Percentiles rank a stretch among this genome's conserved stretches.
Evolutionary conservation across 176 grass and related monocot species (phyloP).

Genomic region (Oryza longistaminata): DNA sequence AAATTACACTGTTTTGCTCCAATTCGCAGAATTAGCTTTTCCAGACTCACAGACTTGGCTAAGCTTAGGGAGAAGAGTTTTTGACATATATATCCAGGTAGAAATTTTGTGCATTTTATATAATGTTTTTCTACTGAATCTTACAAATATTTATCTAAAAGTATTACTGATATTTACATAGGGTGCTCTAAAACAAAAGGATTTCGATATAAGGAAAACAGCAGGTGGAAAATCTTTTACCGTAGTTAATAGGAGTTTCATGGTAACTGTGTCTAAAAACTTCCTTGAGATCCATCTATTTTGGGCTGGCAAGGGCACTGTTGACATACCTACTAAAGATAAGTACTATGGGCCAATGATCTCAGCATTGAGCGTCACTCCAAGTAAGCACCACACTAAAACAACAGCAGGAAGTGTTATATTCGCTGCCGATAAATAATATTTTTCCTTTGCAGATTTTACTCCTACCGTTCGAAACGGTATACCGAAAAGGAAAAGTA

Average conservation of each 20-base stretch:
- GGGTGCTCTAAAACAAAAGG: slow-evolving; percentile 64
- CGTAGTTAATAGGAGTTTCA: slow-evolving; percentile 55
- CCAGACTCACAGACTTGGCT: slow-evolving; percentile 43
- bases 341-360: too few relatives aligned
- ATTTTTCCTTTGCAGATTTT: too few relatives aligned
- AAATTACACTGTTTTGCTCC: slow-evolving; percentile 76
- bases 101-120: not conserved
- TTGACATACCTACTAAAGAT: too few relatives aligned
- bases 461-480: too few relatives aligned
- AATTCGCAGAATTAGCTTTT: slow-evolving; percentile 64
- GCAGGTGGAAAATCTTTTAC: slow-evolving; percentile 65
- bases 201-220: slow-evolving; percentile 74
- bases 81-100: slow-evolving; percentile 91
- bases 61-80: slow-evolving; percentile 72
- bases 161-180: slow-evolving; percentile 45
- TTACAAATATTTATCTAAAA: not conserved
- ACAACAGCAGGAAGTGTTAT: too few relatives aligned
- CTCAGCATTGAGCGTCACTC: too few relatives aligned
- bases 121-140: not conserved
- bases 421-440: too few relatives aligned
- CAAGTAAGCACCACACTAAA: too few relatives aligned
- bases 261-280: slow-evolving; percentile 59
- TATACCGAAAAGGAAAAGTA: too few relatives aligned
- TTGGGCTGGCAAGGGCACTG: slow-evolving; percentile 94
- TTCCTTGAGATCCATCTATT: slow-evolving; percentile 95